Conservation (phyloP, 805 yeast genomes). For the Diddensiella transvaalensis region DNA sequence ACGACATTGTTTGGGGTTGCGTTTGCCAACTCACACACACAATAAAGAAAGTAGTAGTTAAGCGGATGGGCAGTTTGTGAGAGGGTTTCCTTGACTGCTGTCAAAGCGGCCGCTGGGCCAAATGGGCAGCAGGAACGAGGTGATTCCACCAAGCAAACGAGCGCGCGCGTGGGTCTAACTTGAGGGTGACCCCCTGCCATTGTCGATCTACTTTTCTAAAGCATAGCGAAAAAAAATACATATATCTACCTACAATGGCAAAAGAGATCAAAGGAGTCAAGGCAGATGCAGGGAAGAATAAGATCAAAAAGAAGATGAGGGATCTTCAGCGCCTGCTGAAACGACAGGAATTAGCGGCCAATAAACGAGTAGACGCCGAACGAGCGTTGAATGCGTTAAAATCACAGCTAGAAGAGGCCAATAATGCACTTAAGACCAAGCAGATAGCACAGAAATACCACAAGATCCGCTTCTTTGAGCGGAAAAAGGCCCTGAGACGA, state of each 20-base stretch:
- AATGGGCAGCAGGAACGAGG: too few relatives aligned
- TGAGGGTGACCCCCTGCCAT: too few relatives aligned
- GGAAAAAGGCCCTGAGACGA: conserved; percentile 73
- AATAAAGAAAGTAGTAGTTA: too few relatives aligned
- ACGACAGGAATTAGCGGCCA: conserved; percentile 59
- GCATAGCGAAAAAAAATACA: too few relatives aligned
- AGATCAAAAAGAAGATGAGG: conserved; percentile 79
- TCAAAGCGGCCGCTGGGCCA: too few relatives aligned
- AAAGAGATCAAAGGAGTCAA: conserved; percentile 13
- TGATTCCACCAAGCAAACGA: too few relatives aligned
- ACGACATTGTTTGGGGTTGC: conserved; percentile 29
- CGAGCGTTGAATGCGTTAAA: conserved; percentile 66
- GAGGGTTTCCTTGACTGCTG: too few relatives aligned
- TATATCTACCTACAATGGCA: too few relatives aligned
- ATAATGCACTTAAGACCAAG: conserved; percentile 43
- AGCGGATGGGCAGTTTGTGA: too few relatives aligned
- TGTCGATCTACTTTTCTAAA: too few relatives aligned
- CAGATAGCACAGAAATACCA: conserved; percentile 72
- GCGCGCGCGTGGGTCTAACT: too few relatives aligned
- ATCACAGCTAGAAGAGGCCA: conserved; percentile 52
- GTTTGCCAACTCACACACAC: too few relatives aligned
- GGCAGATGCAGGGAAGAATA: conserved; percentile 35
- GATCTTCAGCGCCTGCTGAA: conserved; percentile 71
- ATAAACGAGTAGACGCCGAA: conserved; percentile 44
- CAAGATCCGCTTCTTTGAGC: conserved; percentile 89